Conservation (phyloP, 768 basidiomycete species). For the Tephrocybe sp. region DNA sequence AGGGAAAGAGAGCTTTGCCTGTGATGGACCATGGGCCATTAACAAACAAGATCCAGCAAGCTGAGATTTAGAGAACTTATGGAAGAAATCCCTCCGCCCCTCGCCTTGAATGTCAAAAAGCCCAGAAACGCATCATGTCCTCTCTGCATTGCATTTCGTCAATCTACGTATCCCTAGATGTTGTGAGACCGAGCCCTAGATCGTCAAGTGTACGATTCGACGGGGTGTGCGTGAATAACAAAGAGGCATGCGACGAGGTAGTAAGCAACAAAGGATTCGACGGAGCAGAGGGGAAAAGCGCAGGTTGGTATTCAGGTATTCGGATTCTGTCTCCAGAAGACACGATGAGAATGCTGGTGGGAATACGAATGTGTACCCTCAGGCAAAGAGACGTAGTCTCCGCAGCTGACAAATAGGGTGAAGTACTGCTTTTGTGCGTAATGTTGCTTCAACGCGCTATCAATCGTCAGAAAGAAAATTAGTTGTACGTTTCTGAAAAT, state of each 20-base stretch:
- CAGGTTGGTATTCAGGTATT: constrained; percentile 33
- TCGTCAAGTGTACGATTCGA: constrained; percentile 23
- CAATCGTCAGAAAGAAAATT: background rate
- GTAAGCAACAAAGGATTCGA: constrained; percentile 11
- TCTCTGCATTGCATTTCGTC: constrained; percentile 57
- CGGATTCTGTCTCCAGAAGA: constrained; percentile 27
- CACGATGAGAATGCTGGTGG: constrained; percentile 23
- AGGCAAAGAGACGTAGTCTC: constrained; percentile 8
- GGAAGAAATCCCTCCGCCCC: constrained; percentile 36
- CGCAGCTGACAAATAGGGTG: constrained; percentile 14
- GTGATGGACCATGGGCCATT: no score
- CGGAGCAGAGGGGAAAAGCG: constrained; percentile 32
- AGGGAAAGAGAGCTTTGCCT: constrained; percentile 55
- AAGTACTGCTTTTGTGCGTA: constrained; percentile 1
- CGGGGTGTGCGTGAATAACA: constrained; percentile 28
- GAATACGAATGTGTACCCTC: background rate
- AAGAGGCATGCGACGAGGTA: constrained; percentile 24
- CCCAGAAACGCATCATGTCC: constrained; percentile 56
- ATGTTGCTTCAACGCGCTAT: background rate
- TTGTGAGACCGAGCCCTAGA: background rate
- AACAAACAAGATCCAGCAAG: background rate
- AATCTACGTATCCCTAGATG: constrained; percentile 15
- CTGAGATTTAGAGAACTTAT: constrained; percentile 28
- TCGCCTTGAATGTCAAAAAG: constrained; percentile 44
- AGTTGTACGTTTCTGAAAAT: background rate